phyloP scores from a whole-genome alignment of 106 monocot species.

The Dendrobium nobile region DNA sequence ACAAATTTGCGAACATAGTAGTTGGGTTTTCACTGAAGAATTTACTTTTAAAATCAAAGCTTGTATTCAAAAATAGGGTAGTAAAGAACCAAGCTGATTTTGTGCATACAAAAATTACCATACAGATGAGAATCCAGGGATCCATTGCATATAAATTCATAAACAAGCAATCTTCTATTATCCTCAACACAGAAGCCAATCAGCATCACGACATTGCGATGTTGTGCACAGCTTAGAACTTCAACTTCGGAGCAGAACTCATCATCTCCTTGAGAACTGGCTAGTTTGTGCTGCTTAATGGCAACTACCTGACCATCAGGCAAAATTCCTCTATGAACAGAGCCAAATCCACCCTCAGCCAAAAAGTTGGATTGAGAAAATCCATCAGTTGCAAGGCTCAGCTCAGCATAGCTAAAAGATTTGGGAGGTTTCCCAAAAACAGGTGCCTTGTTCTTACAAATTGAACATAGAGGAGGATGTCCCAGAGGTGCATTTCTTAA shows the following conservation, averaged over 20 bases:
- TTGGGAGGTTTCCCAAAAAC: conserved; percentile 34
- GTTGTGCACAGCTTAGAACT: conserved; percentile 26
- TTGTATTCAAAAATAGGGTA: not conserved
- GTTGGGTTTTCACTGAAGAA: not conserved
- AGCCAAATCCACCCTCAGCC: conserved; percentile 27
- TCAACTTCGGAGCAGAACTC: conserved; percentile 31
- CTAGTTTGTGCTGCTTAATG: conserved; percentile 25
- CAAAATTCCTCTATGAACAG: conserved; percentile 19
- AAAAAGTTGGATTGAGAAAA: conserved; percentile 26
- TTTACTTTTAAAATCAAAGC: not conserved
- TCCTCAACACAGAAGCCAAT: conserved; percentile 25
- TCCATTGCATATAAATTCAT: conserved; percentile 33
- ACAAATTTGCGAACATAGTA: not conserved
- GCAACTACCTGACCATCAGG: conserved; percentile 29
- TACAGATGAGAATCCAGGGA: conserved; percentile 25
- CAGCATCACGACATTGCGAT: conserved; percentile 30
- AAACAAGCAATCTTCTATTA: conserved; percentile 20
- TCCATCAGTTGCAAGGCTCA: conserved; percentile 23
- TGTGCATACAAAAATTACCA: conserved; percentile 11
- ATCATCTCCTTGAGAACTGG: conserved; percentile 22
- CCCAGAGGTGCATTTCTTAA: conserved; percentile 20
- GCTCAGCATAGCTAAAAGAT: conserved; percentile 21
- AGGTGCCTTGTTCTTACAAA: conserved; percentile 27
- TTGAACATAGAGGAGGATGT: conserved; percentile 24
- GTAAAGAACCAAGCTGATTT: not conserved